Percentiles rank a stretch among this genome's conserved stretches.
phyloP scores from a whole-genome alignment of 2,329 filamentous ascomycete species.

The Sporothrix brasiliensis region DNA sequence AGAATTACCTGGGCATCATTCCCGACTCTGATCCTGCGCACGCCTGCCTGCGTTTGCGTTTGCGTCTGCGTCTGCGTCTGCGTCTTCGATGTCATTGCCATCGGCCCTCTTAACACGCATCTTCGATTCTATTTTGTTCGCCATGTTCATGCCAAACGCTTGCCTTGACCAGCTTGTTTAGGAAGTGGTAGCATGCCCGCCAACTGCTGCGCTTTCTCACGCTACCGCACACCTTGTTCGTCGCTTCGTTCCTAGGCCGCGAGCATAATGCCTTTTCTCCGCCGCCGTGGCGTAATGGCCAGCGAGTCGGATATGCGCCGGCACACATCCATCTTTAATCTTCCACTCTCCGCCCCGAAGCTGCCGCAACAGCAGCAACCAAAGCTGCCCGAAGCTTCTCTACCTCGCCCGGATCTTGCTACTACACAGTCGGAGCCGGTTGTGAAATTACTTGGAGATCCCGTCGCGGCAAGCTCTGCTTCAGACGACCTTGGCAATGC shows the following conservation, averaged over 20 bases:
- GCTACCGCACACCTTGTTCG: background rate
- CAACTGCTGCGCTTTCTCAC: conserved; percentile 15
- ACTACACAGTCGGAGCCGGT: conserved; percentile 13
- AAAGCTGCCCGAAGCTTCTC: conserved; percentile 22
- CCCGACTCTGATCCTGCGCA: conserved; percentile 16
- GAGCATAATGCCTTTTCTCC: conserved; percentile 61
- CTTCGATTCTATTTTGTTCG: conserved; percentile 12
- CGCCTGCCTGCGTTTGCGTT: background rate
- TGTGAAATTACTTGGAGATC: background rate
- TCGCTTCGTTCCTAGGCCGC: conserved; percentile 13
- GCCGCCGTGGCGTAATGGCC: conserved; percentile 62
- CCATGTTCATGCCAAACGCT: conserved; percentile 30
- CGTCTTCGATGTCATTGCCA: background rate
- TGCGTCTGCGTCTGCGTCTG: background rate
- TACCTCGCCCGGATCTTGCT: conserved; percentile 20
- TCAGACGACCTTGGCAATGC: conserved; percentile 34
- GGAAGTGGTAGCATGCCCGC: conserved; percentile 24
- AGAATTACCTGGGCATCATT: background rate
- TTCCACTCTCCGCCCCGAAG: conserved; percentile 37
- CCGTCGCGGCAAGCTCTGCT: background rate
- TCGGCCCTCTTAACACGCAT: background rate
- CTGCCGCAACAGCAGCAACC: conserved; percentile 28
- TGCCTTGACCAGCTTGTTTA: conserved; percentile 28
- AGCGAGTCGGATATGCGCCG: conserved; percentile 63
- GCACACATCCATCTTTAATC: conserved; percentile 46